Base-by-base conservation (phyloP, 495 filamentous ascomycete species). In the Cetradonia linearis region DNA sequence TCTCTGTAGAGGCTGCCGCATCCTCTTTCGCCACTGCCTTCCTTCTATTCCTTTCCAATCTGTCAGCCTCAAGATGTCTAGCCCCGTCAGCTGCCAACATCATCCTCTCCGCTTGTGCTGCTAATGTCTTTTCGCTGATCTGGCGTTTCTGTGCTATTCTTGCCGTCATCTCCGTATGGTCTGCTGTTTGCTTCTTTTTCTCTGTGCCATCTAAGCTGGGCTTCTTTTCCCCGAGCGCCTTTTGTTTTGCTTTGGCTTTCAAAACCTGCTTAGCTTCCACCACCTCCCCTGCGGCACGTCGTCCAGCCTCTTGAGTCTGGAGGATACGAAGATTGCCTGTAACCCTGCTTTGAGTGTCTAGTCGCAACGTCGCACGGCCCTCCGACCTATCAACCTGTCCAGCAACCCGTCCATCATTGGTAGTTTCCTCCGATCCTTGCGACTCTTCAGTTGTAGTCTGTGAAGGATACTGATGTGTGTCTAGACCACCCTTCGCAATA, bases 11-110 rank as follows among this genome's bases (percentile, higher is more conserved):
- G 7, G 13, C 20, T 18, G 14, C 53, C 14, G 31, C 23, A n/a
- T 33, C 9, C 3, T 59, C 18, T 27, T 49, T 37, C 28, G 18
- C 18, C 31, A 18, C 42, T 18, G 14, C 44, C 11, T 47, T 46
- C 48, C 1, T 27, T 18, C 20, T 52, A 8, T 14, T 11, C 47
- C 36, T 46, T 36, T 42, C n/a, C n/a, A 38, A 20, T 16, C 46
- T 56, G 38, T 66, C 64, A 9, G 49, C 33, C 31, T 66, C 25
- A 27, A 66, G 56, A 30, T 58, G 57, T 37, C 56, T 66, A 7
- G 61, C 52, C 8, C 63, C 59, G 1, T 65, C 63, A 54, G 38
- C 47, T 55, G 59, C 59, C 16, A 62, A 8, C 59, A 55, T 62
- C 3, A 60, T 14, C 23, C 54, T 58, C 23, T 62, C 38, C 36